Base-by-base conservation (phyloP, 176 grass and related monocot species). In the Hordeum marinum region DNA sequence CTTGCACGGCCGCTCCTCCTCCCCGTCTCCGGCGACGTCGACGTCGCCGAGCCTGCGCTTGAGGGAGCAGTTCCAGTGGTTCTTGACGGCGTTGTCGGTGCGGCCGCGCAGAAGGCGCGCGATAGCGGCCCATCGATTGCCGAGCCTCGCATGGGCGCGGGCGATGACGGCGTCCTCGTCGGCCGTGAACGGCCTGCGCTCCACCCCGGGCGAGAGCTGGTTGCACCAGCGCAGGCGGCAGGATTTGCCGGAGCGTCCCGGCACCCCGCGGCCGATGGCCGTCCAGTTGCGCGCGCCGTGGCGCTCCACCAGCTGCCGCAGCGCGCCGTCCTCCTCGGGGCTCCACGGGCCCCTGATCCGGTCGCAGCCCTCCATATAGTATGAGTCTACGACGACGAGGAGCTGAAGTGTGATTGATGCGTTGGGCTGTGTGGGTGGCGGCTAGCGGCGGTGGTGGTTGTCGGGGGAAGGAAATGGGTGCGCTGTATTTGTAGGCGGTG, bases 81-180 rank as follows among this genome's bases (percentile, higher is more conserved):
- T 99, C 88, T 99, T 99, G 24, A 99, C 94, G 77, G 97, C 94
- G 89, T 99, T 99, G 84, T 99, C 97, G 29, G 97, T 99, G 79
- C 97, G 97, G 0, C 97, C 97, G 0, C 89, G 91, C 0, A 99
- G 90, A 0, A 91, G 90, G 1, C 97, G 89, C n/a, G 97, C 94
- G 80, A 99, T 99, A 76, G 97, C 91, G 12, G 97, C 97, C 97
- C 97, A 99, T 2, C 93, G 84, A 82, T 99, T 99, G 0, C 97
- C 94, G 4, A 94, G 66, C n/a, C 88, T 74, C 0, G 83, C 89
- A 34, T 98, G 96, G 0, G 96, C 93, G 23, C 85, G 72, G 14
- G 95, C 67, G 79, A 98, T 98, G 66, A 73, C 57, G 55, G 87
- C 87, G 50, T 95, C 93, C 85, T 95, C 95, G 26, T 95, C 90